phyloP scores from a whole-genome alignment of 1,284 basidiomycete genomes.

The Ustilago crameri region DNA sequence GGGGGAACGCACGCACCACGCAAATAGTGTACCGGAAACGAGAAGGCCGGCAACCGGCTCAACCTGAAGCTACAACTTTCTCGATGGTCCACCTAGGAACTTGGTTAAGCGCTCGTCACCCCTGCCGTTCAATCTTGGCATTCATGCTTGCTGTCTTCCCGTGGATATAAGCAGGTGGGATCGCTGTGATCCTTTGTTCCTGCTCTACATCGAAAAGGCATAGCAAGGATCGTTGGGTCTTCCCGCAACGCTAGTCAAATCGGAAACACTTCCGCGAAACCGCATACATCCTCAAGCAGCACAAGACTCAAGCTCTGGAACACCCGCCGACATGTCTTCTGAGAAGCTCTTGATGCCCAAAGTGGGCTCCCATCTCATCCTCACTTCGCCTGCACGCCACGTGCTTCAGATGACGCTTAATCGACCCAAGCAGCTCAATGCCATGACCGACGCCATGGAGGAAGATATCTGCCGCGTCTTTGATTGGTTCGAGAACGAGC shows the following conservation, averaged over 20 bases:
- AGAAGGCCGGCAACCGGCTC: conserved; percentile 27
- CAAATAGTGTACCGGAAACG: conserved; percentile 20
- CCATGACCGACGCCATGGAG: conserved; percentile 74
- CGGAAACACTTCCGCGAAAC: too few species aligned
- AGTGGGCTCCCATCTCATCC: conserved; percentile 56
- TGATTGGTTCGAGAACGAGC: conserved; percentile 81
- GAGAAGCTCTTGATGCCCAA: conserved; percentile 31
- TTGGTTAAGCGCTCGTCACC: too few species aligned
- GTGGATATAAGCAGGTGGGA: too few species aligned
- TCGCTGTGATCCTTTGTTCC: too few species aligned
- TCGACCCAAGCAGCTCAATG: conserved; percentile 78
- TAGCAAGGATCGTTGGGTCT: too few species aligned
- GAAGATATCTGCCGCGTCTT: conserved; percentile 74
- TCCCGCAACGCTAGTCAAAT: too few species aligned
- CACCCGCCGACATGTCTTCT: conserved; percentile 27
- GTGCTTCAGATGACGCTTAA: conserved; percentile 80
- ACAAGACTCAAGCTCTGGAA: too few species aligned
- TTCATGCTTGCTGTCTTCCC: too few species aligned
- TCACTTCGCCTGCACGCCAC: conserved; percentile 42
- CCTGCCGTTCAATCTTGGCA: neutral
- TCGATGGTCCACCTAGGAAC: conserved; percentile 4
- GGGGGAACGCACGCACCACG: neutral
- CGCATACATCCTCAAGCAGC: too few species aligned
- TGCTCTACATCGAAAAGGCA: too few species aligned
- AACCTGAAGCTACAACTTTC: neutral